Evolutionary conservation across 176 grass and related monocot genomes (phyloP), one percentile per base, ranked within the genome.

Genomic region (Phyllostachys edulis): DNA sequence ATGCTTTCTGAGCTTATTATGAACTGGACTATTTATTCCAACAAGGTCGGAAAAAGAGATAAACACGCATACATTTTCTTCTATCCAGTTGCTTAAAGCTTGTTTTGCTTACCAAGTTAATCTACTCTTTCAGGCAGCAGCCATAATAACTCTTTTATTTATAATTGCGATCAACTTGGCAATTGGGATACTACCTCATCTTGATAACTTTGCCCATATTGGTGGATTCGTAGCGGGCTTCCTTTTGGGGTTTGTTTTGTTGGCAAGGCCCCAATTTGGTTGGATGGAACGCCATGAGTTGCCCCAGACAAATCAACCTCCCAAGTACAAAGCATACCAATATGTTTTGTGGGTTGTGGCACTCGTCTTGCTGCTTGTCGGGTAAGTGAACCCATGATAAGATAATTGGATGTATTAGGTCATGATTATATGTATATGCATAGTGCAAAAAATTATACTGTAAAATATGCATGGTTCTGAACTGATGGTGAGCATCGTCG

Each of bases 1-100:
- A 96, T 99, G 97, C 96, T 99, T 85, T 99, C 97, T 84, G 97
- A 99, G 51, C 93, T 99, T 23, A 73, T 99, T 54, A 99, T 91
- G 89, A 99, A 96, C 84, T 99, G 97, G 97, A 90, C 91, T 13
- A 96, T 94, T 70, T 99, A 99, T 70, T 96, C 97, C 39, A 99
- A 99, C 81, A 94, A 88, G 89, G 97, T 94, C n/a, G 44, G 59
- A 14, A 67, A 60, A 27, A 37, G 5, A 34, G 5, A 62, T 4
- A 45, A 34, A 55, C 10, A 21, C 37, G 13, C 50, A 60, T 57
- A 8, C 0, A 64, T 4, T 79, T 57, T 46, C 10, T 38, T 77
- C 8, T 70, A 72, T 77, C 0, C 55, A 76, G 74, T 60, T 80
- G 32, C 71, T 21, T 77, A 42, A 54, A 42, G n/a, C 13, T 64